Evolutionary conservation across 1,139 yeast genomes (phyloP).

Genomic region (Suhomyces yuchorum): DNA sequence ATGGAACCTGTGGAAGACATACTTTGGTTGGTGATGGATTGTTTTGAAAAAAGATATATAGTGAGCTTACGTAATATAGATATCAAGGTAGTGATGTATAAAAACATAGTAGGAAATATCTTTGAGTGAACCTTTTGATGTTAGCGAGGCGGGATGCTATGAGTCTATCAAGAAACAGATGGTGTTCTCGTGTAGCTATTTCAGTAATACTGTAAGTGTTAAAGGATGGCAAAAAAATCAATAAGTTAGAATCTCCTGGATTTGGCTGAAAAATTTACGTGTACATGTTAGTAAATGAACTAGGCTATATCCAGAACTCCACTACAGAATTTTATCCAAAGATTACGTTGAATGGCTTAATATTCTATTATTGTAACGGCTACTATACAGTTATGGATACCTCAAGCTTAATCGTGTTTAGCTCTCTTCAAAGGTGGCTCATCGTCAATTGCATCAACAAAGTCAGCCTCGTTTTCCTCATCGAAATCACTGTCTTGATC

Average conservation of each 20-base stretch:
- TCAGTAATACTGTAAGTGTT: too few relatives aligned
- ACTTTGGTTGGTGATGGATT: background rate
- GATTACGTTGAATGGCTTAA: background rate
- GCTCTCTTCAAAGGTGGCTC: slow-evolving; percentile 37
- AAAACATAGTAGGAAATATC: too few relatives aligned
- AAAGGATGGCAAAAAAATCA: too few relatives aligned
- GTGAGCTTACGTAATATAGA: slow-evolving; percentile 3
- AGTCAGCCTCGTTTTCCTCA: slow-evolving; percentile 52
- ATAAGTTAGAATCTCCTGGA: too few relatives aligned
- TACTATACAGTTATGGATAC: slow-evolving; percentile 5
- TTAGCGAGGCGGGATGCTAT: too few relatives aligned
- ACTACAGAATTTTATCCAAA: too few relatives aligned
- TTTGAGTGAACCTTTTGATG: too few relatives aligned
- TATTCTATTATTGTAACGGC: slow-evolving; percentile 2
- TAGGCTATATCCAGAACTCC: too few relatives aligned
- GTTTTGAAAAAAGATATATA: slow-evolving; percentile 6
- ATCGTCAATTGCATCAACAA: slow-evolving; percentile 40
- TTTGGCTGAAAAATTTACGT: too few relatives aligned
- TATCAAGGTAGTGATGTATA: background rate
- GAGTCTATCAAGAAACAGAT: too few relatives aligned
- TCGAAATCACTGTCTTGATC: slow-evolving; percentile 65
- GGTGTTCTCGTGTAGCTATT: too few relatives aligned
- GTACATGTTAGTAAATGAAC: too few relatives aligned
- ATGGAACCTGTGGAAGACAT: slow-evolving; percentile 12
- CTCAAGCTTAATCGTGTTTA: slow-evolving; percentile 4